Base-by-base conservation (phyloP, 2,329 filamentous ascomycete species). In the Pseudogymnoascus sp. region DNA sequence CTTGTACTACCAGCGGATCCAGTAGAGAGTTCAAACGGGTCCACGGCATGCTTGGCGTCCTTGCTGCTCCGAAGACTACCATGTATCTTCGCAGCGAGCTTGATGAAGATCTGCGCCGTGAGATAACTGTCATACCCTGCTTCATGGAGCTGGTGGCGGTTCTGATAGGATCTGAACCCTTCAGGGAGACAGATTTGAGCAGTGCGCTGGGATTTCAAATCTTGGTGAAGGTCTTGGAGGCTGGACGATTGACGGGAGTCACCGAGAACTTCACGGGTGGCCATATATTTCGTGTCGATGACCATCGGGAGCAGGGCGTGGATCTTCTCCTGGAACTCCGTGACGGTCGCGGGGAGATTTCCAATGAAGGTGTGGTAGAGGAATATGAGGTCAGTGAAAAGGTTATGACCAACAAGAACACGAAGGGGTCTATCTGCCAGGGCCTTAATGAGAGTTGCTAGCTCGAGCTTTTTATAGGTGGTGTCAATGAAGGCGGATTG, bases 341-440 rank as follows among this genome's bases (percentile, higher is more conserved):
- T 74, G 1, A 86, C 71, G 0, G 75, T 80, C 2, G 75, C 72
- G 0, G 86, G 86, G 1, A 89, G 74, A 1, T 73, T 65, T 1
- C 83, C 83, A 59, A 88, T 76, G 70, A 89, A 89, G 1, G 79
- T 80, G n/a, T 77, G 73, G 70, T 87, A 85, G 36, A 89, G 72
- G 67, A 88, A 88, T 36, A 84, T 79, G 2, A 89, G 75, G 66
- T 89, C 85, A 1, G 81, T 80, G 65, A 89, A 83, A 63, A 84
- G 77, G 67, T 89, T 89, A 73, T 89, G 85, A 0, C 85, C 85
- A 2, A 89, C 78, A 0, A 89, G 67, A 0, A 84, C 66, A 51
- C 71, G 70, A 2, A 79, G 65, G 27, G 44, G 31, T 17, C 64
- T 69, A 5, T 33, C 13, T 42, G 78, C 70, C 27, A 68, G 67